Evolutionary conservation across 805 yeast species (phyloP).

Genomic region (Metschnikowia hibisci): DNA sequence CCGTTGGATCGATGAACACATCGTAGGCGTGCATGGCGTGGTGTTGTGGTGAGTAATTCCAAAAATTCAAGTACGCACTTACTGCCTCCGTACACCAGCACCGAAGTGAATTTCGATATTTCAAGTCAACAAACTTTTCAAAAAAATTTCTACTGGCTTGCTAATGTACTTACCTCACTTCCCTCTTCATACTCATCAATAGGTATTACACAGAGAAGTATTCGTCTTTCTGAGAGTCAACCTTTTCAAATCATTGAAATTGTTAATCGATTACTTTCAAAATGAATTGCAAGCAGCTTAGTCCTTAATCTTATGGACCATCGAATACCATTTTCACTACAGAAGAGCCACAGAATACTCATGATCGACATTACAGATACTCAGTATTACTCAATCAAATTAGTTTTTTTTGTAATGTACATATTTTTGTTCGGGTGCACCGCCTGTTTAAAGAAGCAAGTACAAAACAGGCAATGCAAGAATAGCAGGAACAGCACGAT

Average conservation of each 20-base stretch:
- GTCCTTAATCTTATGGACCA: too few relatives aligned
- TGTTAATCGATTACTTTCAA: too few relatives aligned
- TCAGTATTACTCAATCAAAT: background rate
- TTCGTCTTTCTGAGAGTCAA: too few relatives aligned
- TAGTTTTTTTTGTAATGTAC: background rate
- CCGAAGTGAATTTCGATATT: background rate
- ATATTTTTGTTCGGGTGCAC: background rate
- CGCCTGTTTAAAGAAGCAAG: slow-evolving; percentile 13
- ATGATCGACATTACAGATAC: too few relatives aligned
- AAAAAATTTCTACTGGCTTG: background rate
- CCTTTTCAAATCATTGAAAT: too few relatives aligned
- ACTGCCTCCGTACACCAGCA: slow-evolving; percentile 2
- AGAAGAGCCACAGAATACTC: too few relatives aligned
- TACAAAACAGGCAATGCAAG: slow-evolving; percentile 22
- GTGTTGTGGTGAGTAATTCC: slow-evolving; percentile 1
- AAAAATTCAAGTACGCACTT: slow-evolving; percentile 2
- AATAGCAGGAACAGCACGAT: slow-evolving; percentile 22
- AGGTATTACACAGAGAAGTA: too few relatives aligned
- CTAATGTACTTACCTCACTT: too few relatives aligned
- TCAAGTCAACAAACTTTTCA: background rate
- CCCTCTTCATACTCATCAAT: too few relatives aligned
- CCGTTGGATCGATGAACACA: slow-evolving; percentile 72
- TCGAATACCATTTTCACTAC: too few relatives aligned
- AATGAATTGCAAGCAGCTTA: too few relatives aligned
- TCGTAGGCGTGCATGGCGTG: slow-evolving; percentile 72